Conservation (phyloP, 1,139 yeast genomes). For the Kodamaea anthophila region DNA sequence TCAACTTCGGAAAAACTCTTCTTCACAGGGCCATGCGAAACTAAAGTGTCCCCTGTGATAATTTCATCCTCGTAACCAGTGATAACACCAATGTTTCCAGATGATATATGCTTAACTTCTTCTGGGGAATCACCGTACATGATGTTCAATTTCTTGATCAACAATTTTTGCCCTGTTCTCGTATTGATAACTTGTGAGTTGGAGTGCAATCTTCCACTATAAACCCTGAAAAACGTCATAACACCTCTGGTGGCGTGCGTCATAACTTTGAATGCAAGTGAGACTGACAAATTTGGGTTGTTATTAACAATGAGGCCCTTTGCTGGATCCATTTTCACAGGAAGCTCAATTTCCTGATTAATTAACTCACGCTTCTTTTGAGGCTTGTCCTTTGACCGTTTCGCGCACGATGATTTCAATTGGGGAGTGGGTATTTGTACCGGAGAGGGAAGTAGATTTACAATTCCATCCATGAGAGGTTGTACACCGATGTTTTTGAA, state of each 20-base stretch:
- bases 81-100: constrained; percentile 91
- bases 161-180: constrained; percentile 59
- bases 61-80: constrained; percentile 66
- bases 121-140: constrained; percentile 89
- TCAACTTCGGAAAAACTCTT: constrained; percentile 50
- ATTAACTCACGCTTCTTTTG: constrained; percentile 13
- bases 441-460: constrained; percentile 79
- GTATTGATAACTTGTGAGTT: constrained; percentile 64
- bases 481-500: constrained; percentile 92
- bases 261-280: constrained; percentile 85
- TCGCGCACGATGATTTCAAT: constrained; percentile 25
- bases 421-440: constrained; percentile 56
- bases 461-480: constrained; percentile 81
- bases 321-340: constrained; percentile 31
- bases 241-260: constrained; percentile 80
- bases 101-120: constrained; percentile 53
- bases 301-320: constrained; percentile 50
- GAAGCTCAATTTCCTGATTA: constrained; percentile 17
- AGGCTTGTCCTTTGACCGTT: constrained; percentile 9
- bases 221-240: constrained; percentile 82
- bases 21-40: constrained; percentile 43
- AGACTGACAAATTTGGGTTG: constrained; percentile 58
- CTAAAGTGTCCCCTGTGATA: constrained; percentile 85
- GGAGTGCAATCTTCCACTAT: constrained; percentile 67
- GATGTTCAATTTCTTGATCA: constrained; percentile 60